These are phyloP conservation scores for Phellopilus nigrolimitatus DNA, from an alignment of 1,284 basidiomycete genomes.

Conservation along the genomic window DNA sequence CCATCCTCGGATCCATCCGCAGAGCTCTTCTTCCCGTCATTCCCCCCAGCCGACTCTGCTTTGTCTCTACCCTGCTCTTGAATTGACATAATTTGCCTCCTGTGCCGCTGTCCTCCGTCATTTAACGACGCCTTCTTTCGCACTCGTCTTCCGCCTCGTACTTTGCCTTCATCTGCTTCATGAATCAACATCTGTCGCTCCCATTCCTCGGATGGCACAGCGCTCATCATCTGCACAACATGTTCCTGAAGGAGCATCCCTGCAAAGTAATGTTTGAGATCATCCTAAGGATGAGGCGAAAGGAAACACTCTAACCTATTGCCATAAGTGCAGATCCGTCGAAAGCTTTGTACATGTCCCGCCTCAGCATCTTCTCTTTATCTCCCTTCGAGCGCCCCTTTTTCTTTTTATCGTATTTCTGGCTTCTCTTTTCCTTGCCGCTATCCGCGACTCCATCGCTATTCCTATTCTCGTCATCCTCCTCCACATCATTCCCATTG, in stretches of 20 bases:
- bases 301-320: constrained; percentile 43
- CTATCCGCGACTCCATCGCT: constrained; percentile 3
- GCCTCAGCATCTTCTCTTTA: constrained; percentile 25
- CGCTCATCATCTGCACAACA: constrained; percentile 39
- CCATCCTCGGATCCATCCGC: constrained; percentile 19
- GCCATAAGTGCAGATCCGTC: constrained; percentile 70
- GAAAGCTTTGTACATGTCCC: constrained; percentile 70
- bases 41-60: background rate
- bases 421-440: constrained; percentile 15
- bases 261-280: constrained; percentile 27
- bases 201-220: constrained; percentile 40
- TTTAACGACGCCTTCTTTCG: too few species aligned
- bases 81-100: background rate
- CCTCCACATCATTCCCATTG: background rate
- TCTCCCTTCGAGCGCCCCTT: constrained; percentile 22
- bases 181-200: constrained; percentile 28
- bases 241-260: constrained; percentile 68
- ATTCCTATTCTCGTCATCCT: constrained; percentile 15
- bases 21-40: constrained; percentile 11
- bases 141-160: background rate
- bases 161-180: constrained; percentile 8
- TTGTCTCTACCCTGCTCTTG: background rate
- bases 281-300: constrained; percentile 4
- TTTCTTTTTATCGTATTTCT: constrained; percentile 10
- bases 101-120: too few species aligned